Conservation (phyloP, 805 yeast species). For the Ogataea dorogensis region DNA sequence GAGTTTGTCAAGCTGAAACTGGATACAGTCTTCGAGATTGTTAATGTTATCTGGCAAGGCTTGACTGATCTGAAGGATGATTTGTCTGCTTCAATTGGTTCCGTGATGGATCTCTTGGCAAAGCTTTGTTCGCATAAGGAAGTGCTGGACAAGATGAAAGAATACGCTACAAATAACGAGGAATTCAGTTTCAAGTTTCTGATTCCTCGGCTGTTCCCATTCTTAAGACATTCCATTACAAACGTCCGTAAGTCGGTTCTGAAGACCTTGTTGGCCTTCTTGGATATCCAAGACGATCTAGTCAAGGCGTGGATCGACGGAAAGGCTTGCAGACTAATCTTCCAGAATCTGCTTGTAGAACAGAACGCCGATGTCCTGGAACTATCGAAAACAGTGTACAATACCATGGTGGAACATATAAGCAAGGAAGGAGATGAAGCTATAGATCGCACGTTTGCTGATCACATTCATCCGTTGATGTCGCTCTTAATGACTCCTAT, state of each 20-base stretch:
- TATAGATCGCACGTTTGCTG: conserved; percentile 52
- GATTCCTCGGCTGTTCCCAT: conserved; percentile 91
- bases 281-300: conserved; percentile 48
- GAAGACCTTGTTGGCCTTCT: conserved; percentile 74
- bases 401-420: conserved; percentile 50
- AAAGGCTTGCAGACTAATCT: conserved; percentile 67
- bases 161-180: conserved; percentile 50
- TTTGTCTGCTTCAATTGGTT: conserved; percentile 89
- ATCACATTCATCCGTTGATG: conserved; percentile 59
- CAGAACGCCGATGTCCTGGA: conserved; percentile 73
- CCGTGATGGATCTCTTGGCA: conserved; percentile 91
- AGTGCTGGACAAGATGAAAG: conserved; percentile 70
- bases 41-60: conserved; percentile 86
- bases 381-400: conserved; percentile 63
- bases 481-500: conserved; percentile 86
- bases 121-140: conserved; percentile 79
- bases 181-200: conserved; percentile 64
- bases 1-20: conserved; percentile 71
- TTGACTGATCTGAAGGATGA: conserved; percentile 85
- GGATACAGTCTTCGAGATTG: conserved; percentile 45
- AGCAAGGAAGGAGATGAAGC: conserved; percentile 32
- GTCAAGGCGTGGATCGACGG: conserved; percentile 73
- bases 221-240: conserved; percentile 88
- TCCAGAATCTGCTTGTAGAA: conserved; percentile 86
- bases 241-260: conserved; percentile 88